phyloP scores from a whole-genome alignment of 2,329 filamentous ascomycete genomes.

The Ceratocystis harringtonii region DNA sequence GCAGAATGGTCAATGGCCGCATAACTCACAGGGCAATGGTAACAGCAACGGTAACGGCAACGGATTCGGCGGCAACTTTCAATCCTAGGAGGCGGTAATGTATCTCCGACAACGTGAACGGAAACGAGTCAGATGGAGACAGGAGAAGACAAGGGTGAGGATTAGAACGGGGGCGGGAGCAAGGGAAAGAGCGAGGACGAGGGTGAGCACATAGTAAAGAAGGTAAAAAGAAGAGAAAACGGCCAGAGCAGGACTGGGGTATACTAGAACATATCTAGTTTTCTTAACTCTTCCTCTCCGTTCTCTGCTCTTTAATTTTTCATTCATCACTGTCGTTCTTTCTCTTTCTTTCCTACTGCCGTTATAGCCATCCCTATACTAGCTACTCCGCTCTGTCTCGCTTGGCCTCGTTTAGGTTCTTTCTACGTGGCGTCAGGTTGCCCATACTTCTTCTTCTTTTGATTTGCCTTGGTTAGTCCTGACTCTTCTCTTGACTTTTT shows the following conservation, averaged over 20 bases:
- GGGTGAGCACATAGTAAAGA: background rate
- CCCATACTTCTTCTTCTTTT: too few species aligned
- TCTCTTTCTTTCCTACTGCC: too few species aligned
- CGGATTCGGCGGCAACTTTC: slow-evolving; percentile 46
- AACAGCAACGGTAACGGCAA: slow-evolving; percentile 24
- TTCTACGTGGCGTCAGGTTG: too few species aligned
- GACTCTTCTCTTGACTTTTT: too few species aligned
- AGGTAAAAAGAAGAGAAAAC: background rate
- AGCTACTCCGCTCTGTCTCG: too few species aligned
- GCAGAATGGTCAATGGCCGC: slow-evolving; percentile 41
- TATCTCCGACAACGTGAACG: background rate
- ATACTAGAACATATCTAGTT: background rate
- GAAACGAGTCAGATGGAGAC: background rate
- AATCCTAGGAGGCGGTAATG: slow-evolving; percentile 32
- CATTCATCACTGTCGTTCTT: too few species aligned
- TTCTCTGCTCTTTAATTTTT: background rate
- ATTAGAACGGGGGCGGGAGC: background rate
- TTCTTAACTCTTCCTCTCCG: background rate
- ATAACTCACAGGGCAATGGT: slow-evolving; percentile 29
- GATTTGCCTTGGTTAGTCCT: too few species aligned
- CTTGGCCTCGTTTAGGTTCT: too few species aligned
- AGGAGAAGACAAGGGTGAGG: background rate
- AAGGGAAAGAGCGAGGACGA: background rate
- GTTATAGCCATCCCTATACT: too few species aligned
- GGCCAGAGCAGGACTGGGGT: background rate